Evolutionary conservation across 306 rosid genomes (phyloP).

Genomic region (Corylus americana): DNA sequence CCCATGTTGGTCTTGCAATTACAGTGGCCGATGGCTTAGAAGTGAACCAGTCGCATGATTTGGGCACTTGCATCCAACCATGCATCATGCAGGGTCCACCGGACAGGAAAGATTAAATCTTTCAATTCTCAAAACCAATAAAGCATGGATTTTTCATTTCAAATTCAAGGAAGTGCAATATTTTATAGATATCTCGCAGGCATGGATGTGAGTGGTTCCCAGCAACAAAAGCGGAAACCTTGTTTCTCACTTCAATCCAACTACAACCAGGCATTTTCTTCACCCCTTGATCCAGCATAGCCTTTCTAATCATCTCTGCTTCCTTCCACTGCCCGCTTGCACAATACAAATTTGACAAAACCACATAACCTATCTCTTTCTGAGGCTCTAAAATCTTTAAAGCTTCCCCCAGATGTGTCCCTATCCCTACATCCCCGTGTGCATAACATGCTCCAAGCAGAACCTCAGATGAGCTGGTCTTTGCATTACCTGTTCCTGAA

Average conservation of each 20-base stretch:
- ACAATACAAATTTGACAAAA: slow-evolving; percentile 71
- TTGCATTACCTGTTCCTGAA: slow-evolving; percentile 29
- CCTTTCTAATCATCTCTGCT: slow-evolving; percentile 71
- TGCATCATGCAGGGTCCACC: neutral
- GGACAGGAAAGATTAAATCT: slow-evolving; percentile 17
- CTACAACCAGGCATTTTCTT: slow-evolving; percentile 86
- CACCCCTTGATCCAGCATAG: slow-evolving; percentile 67
- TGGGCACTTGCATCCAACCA: neutral
- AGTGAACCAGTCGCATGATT: neutral
- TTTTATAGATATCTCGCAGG: slow-evolving; percentile 33
- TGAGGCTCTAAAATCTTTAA: slow-evolving; percentile 50
- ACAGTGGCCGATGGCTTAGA: no score
- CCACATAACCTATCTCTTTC: slow-evolving; percentile 62
- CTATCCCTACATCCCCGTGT: slow-evolving; percentile 48
- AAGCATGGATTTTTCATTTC: slow-evolving; percentile 59
- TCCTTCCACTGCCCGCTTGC: slow-evolving; percentile 74
- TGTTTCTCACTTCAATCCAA: slow-evolving; percentile 75
- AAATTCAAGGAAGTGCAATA: slow-evolving; percentile 48
- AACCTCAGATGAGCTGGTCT: slow-evolving; percentile 43
- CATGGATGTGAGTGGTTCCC: slow-evolving; percentile 54
- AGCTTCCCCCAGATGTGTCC: slow-evolving; percentile 49
- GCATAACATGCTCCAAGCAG: slow-evolving; percentile 69
- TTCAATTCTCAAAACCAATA: slow-evolving; percentile 32
- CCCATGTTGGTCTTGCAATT: no score
- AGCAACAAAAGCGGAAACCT: slow-evolving; percentile 63